A percentile compares a stretch with the other conserved stretches of the same genome.
Evolutionary conservation across 257 asterid genomes (phyloP).

Genomic region (Solanum pennellii): DNA sequence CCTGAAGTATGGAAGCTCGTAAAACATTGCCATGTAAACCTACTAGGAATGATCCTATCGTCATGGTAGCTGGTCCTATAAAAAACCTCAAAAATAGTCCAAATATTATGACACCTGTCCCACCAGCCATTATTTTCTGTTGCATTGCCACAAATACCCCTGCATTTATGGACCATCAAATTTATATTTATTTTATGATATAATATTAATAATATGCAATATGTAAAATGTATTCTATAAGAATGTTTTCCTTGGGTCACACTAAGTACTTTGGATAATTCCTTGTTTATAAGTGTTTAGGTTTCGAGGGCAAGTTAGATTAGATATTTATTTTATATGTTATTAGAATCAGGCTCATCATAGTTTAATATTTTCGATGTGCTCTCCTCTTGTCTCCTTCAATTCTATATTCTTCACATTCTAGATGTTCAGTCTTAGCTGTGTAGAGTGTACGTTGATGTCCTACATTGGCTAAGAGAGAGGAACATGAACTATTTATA

Average conservation of each 20-base stretch:
- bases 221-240: neutral
- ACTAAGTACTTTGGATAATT: neutral
- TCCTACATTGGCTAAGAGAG: neutral
- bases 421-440: neutral
- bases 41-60: conserved; percentile 31
- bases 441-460: neutral
- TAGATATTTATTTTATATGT: neutral
- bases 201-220: neutral
- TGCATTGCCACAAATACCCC: conserved; percentile 78
- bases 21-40: conserved; percentile 44
- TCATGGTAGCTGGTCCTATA: conserved; percentile 35
- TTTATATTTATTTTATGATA: neutral
- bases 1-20: conserved; percentile 46
- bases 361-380: neutral
- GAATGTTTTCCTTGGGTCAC: neutral
- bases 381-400: neutral
- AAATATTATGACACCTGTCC: conserved; percentile 22
- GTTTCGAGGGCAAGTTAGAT: neutral
- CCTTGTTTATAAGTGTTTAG: neutral
- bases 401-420: neutral
- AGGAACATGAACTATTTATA: neutral
- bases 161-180: conserved; percentile 4
- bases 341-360: neutral
- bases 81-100: conserved; percentile 51
- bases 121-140: conserved; percentile 51